Evolutionary conservation across 1,284 basidiomycete species (phyloP), one percentile per base, ranked within the genome.

Genomic region (Ustilago hordei): DNA sequence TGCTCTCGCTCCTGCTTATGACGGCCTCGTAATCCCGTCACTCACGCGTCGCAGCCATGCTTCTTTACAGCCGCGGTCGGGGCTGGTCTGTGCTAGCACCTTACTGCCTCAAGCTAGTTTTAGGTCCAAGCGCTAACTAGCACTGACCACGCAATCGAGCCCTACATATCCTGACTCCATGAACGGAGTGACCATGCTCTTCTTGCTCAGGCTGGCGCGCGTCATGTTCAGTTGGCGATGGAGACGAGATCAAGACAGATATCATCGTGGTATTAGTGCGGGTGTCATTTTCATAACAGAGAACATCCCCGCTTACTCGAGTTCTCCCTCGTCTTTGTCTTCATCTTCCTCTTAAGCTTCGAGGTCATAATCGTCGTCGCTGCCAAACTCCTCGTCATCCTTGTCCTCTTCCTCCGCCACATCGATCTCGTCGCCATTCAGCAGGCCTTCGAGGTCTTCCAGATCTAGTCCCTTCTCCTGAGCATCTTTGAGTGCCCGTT

Each of bases 401-500:
- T 69, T 68, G 35, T 54, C 43, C 4, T 63, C 66, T 8, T 61
- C 60, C 8, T 67, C 64, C 11, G 61, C 57, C 43, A 59, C 53
- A 12, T 67, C 67, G 13, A 62, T 64, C 7, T 66, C 71, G n/a
- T 65, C 64, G 2, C 65, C 79, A 17, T 75, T 69, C n/a, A 78
- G 60, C 45, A 77, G n/a, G 0, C 19, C 67, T 53, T 73, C 70
- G 6, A 74, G 58, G 13, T 72, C 76, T 8, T 64, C 69, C 7
- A 80, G 38, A 38, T 76, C 69, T 9, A 79, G 23, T 3, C 77
- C 79, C 53, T 80, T 56, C 17, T 58, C 66, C 54, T 78, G 71
- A 11, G 77, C 74, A 31, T 78, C 78, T 41, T 72, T 72, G 48
- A 81, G 53, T n/a, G 77, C 69, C 15, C 66, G 64, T 55, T 79